Evolutionary conservation across 2,329 filamentous ascomycete genomes (phyloP).

Genomic region (Domatiomyces globalis): DNA sequence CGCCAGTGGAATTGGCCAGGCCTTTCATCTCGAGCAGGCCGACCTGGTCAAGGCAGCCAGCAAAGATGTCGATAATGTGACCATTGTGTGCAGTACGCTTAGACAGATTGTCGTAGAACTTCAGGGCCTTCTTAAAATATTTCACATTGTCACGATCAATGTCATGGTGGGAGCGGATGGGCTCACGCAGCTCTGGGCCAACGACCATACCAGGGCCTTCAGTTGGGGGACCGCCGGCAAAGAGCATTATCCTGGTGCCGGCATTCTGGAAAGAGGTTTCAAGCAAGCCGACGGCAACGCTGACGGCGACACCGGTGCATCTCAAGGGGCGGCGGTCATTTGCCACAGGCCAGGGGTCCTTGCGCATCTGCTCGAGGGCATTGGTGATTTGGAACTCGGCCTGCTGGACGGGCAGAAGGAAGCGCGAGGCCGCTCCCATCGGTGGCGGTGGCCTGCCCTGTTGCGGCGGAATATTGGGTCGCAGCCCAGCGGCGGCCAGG

Average conservation of each 20-base stretch:
- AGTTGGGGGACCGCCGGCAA: slow-evolving; percentile 84
- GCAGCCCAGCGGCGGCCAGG: slow-evolving; percentile 54
- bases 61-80: slow-evolving; percentile 95
- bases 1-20: slow-evolving; percentile 85
- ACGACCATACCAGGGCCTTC: slow-evolving; percentile 96
- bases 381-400: slow-evolving; percentile 97
- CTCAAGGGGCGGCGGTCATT: slow-evolving; percentile 81
- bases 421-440: slow-evolving; percentile 70
- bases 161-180: slow-evolving; percentile 94
- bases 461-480: slow-evolving; percentile 57
- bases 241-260: slow-evolving; percentile 91
- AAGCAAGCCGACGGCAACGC: slow-evolving; percentile 80
- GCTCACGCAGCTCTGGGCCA: slow-evolving; percentile 84
- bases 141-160: slow-evolving; percentile 99
- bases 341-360: slow-evolving; percentile 92
- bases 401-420: slow-evolving; percentile 85
- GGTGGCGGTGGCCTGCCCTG: slow-evolving; percentile 55
- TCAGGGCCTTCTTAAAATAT: slow-evolving; percentile 97
- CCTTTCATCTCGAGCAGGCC: slow-evolving; percentile 97
- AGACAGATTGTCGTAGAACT: slow-evolving; percentile 92
- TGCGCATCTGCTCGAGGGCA: slow-evolving; percentile 85
- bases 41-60: slow-evolving; percentile 92
- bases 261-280: slow-evolving; percentile 94
- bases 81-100: slow-evolving; percentile 94
- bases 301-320: slow-evolving; percentile 91